phyloP scores from a whole-genome alignment of 495 filamentous ascomycete genomes.

The Podospora didyma region DNA sequence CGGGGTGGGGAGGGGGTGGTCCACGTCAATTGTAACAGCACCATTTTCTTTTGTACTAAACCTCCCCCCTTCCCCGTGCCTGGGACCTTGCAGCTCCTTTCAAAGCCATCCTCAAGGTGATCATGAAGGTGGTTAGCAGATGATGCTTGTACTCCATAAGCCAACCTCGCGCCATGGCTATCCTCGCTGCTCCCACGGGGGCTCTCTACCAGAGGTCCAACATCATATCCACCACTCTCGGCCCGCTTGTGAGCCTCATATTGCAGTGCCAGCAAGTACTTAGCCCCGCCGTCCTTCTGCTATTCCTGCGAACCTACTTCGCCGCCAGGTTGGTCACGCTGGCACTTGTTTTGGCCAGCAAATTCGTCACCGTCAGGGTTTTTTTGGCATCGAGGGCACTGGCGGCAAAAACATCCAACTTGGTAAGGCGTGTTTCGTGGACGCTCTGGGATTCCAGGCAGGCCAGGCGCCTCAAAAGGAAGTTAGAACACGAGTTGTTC shows the following conservation, averaged over 20 bases:
- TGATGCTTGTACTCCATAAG: no score
- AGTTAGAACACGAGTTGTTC: slow-evolving; percentile 41
- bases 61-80: no score
- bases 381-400: slow-evolving; percentile 11
- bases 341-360: slow-evolving; percentile 13
- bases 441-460: slow-evolving; percentile 29
- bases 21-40: no score
- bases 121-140: no score
- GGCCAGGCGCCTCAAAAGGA: slow-evolving; percentile 30
- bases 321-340: slow-evolving; percentile 16
- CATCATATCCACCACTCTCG: slow-evolving; percentile 12
- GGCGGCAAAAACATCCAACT: neutral
- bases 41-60: no score
- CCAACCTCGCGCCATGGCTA: slow-evolving; percentile 14
- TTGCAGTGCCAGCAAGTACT: slow-evolving; percentile 30
- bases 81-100: no score
- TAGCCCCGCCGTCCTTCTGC: slow-evolving; percentile 16
- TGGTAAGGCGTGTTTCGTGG: slow-evolving; percentile 8
- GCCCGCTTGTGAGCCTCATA: slow-evolving; percentile 19
- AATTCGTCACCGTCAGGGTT: slow-evolving; percentile 15
- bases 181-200: slow-evolving; percentile 31
- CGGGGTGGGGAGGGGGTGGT: no score
- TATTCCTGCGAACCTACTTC: slow-evolving; percentile 23
- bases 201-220: slow-evolving; percentile 17
- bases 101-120: no score